Evolutionary conservation across 2,329 filamentous ascomycete species (phyloP).

Genomic region (Aspergillus sp.): DNA sequence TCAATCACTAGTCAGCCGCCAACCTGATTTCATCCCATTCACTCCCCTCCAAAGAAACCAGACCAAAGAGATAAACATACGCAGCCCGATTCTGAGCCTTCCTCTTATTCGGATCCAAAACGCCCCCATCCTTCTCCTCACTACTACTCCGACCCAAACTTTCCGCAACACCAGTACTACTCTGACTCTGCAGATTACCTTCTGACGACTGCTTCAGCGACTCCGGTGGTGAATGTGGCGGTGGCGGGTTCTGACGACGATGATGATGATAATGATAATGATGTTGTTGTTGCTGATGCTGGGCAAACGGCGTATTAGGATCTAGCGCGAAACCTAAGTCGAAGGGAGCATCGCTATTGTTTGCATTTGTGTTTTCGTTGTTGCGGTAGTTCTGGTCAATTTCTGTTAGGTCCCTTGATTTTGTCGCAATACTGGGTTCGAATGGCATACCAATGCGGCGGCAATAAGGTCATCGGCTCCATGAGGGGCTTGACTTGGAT

Average conservation of each 20-base stretch:
- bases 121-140: conserved; percentile 49
- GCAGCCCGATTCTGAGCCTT: conserved; percentile 68
- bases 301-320: conserved; percentile 22
- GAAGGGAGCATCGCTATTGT: no score
- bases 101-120: conserved; percentile 52
- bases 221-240: conserved; percentile 30
- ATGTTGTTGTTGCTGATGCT: neutral
- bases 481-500: conserved; percentile 32
- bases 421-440: conserved; percentile 18
- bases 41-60: conserved; percentile 41
- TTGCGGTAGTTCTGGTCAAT: no score
- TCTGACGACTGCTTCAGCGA: conserved; percentile 28
- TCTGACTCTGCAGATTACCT: conserved; percentile 4
- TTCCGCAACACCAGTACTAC: conserved; percentile 21
- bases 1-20: neutral
- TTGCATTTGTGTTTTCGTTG: no score
- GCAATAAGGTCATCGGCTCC: conserved; percentile 41
- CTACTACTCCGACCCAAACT: conserved; percentile 42
- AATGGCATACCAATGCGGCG: conserved; percentile 16
- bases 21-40: conserved; percentile 55
- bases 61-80: conserved; percentile 43
- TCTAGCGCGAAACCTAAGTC: conserved; percentile 19
- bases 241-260: conserved; percentile 8
- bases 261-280: conserved; percentile 3
- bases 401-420: no score